These are phyloP conservation scores for Aureobasidium sp. DNA, from an alignment of 2,329 filamentous ascomycete genomes.

Conservation along the genomic window DNA sequence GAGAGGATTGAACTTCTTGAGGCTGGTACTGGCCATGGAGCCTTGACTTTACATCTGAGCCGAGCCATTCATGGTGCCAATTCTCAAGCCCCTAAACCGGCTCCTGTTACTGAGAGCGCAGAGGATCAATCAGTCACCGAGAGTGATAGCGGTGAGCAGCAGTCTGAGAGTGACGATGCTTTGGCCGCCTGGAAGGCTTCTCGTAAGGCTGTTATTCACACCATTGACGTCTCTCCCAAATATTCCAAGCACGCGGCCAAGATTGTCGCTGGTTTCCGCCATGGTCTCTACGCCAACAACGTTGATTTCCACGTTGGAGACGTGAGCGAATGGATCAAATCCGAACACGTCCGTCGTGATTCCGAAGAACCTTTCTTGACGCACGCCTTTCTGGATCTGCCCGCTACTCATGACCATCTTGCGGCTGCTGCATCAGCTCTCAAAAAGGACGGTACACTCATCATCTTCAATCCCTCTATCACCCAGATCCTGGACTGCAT, in stretches of 20 bases:
- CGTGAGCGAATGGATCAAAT: conserved; percentile 56
- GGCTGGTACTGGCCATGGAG: conserved; percentile 78
- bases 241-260: conserved; percentile 59
- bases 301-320: conserved; percentile 68
- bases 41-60: conserved; percentile 67
- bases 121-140: conserved; percentile 26
- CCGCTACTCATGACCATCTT: conserved; percentile 51
- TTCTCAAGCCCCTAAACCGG: conserved; percentile 41
- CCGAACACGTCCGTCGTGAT: conserved; percentile 40
- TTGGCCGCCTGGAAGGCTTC: conserved; percentile 32
- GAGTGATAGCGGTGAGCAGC: conserved; percentile 16
- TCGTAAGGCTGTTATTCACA: conserved; percentile 66
- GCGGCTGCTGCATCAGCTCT: conserved; percentile 50
- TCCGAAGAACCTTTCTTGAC: conserved; percentile 55
- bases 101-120: conserved; percentile 26
- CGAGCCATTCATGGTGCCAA: conserved; percentile 71
- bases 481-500: conserved; percentile 67
- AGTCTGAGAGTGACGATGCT: conserved; percentile 22
- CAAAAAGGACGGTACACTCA: conserved; percentile 56
- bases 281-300: conserved; percentile 61
- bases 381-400: conserved; percentile 68
- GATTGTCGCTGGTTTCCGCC: conserved; percentile 59
- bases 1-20: conserved; percentile 68
- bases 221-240: conserved; percentile 57
- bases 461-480: conserved; percentile 70